Conservation (phyloP, 768 basidiomycete genomes). For the Mycena polygramma region DNA sequence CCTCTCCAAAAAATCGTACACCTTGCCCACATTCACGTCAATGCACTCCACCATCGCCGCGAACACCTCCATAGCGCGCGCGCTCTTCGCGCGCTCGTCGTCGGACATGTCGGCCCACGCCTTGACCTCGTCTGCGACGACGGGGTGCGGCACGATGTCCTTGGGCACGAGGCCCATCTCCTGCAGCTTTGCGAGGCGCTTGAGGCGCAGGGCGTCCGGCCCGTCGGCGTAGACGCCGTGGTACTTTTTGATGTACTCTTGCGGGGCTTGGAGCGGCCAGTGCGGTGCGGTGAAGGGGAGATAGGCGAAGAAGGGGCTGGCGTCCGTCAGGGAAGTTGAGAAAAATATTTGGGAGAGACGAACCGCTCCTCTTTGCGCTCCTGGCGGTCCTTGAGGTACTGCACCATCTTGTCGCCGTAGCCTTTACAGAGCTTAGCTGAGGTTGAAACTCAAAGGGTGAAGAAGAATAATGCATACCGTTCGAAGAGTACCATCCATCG, state of each 20-base stretch:
- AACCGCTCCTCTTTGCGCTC: conserved; percentile 22
- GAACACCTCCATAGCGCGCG: conserved; percentile 27
- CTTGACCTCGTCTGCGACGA: conserved; percentile 27
- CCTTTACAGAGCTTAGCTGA: neutral
- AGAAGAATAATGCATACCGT: neutral
- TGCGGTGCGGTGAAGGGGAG: conserved; percentile 29
- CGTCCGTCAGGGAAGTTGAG: neutral
- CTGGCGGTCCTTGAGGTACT: conserved; percentile 15
- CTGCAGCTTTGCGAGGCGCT: conserved; percentile 22
- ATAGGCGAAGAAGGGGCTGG: conserved; percentile 24
- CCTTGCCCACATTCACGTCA: conserved; percentile 23
- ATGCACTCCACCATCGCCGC: conserved; percentile 28
- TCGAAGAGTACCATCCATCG: conserved; percentile 21
- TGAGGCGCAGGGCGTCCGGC: conserved; percentile 20
- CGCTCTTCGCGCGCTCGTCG: conserved; percentile 19
- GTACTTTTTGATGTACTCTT: conserved; percentile 25
- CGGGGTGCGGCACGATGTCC: conserved; percentile 9
- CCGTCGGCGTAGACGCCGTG: conserved; percentile 23
- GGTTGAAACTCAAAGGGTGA: too few species aligned
- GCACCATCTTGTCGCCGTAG: conserved; percentile 26
- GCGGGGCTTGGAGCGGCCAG: conserved; percentile 27
- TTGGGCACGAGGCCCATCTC: conserved; percentile 22
- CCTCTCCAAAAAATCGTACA: conserved; percentile 21
- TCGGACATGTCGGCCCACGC: conserved; percentile 16
- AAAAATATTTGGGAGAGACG: neutral